phyloP scores from a whole-genome alignment of 106 monocot species.

The Phalaenopsis equestris region DNA sequence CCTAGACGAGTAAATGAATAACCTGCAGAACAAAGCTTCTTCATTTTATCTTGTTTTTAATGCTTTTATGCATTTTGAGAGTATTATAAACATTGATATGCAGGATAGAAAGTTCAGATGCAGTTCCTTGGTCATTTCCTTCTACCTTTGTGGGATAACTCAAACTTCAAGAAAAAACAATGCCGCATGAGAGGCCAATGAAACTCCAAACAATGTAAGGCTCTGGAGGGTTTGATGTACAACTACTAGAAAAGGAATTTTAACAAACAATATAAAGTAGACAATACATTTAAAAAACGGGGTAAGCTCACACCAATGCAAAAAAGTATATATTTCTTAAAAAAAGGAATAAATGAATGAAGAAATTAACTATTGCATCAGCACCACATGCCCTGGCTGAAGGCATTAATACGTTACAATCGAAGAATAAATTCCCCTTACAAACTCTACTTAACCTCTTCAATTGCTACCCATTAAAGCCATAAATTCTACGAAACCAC shows the following conservation, averaged over 20 bases:
- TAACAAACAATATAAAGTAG: background rate
- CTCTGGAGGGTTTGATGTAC: too few species aligned
- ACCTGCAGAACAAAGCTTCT: background rate
- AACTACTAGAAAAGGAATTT: background rate
- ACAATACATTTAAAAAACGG: background rate
- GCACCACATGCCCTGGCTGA: too few species aligned
- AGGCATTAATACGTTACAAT: too few species aligned
- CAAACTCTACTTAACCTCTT: too few species aligned
- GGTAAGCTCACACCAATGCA: background rate
- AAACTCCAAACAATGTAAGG: too few species aligned
- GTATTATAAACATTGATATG: background rate
- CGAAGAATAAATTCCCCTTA: too few species aligned
- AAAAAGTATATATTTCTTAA: too few species aligned
- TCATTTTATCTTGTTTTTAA: background rate
- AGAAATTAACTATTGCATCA: too few species aligned
- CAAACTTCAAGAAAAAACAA: background rate
- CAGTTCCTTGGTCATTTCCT: background rate
- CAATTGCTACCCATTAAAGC: too few species aligned
- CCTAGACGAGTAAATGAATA: background rate
- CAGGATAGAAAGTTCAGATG: conserved; percentile 1
- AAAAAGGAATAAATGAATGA: too few species aligned
- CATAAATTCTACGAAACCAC: too few species aligned
- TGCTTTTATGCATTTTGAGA: background rate
- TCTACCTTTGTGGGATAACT: background rate
- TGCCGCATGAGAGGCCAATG: background rate